Conservation (phyloP, 2,329 filamentous ascomycete genomes). For the Paramyrothecium roridum region DNA sequence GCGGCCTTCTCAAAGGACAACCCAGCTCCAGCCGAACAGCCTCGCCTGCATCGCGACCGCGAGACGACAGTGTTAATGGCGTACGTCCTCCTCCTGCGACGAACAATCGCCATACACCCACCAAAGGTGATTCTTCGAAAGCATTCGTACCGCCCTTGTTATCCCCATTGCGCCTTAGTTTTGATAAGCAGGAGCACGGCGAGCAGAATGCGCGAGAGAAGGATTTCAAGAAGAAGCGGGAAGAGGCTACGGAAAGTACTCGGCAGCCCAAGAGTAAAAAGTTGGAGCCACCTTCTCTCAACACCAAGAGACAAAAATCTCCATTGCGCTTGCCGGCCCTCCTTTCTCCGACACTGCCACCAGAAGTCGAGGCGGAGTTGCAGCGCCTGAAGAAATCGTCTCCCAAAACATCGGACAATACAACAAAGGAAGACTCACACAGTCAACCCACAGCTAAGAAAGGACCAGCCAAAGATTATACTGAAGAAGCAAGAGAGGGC, state of each 20-base stretch:
- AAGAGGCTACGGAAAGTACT: conserved; percentile 21
- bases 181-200: conserved; percentile 35
- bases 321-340: conserved; percentile 42
- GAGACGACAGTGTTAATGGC: conserved; percentile 40
- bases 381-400: conserved; percentile 26
- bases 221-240: conserved; percentile 29
- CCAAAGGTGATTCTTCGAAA: conserved; percentile 35
- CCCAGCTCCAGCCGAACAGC: conserved; percentile 20
- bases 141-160: conserved; percentile 47
- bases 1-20: conserved; percentile 25
- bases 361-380: conserved; percentile 42
- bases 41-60: conserved; percentile 34
- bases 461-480: conserved; percentile 17
- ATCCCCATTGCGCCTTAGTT: conserved; percentile 47
- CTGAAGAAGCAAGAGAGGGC: conserved; percentile 28
- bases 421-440: neutral
- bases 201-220: conserved; percentile 15
- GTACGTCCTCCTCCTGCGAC: conserved; percentile 26
- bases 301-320: conserved; percentile 34
- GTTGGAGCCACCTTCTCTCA: conserved; percentile 18
- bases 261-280: conserved; percentile 26
- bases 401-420: conserved; percentile 7
- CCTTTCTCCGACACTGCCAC: conserved; percentile 54
- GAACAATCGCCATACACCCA: conserved; percentile 31
- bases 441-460: conserved; percentile 17